A percentile compares a stretch with the other conserved stretches of the same genome.
These are phyloP conservation scores for Phytophthora tubulina DNA, from an alignment of 352 stramenopile genomes.

Conservation along the genomic window DNA sequence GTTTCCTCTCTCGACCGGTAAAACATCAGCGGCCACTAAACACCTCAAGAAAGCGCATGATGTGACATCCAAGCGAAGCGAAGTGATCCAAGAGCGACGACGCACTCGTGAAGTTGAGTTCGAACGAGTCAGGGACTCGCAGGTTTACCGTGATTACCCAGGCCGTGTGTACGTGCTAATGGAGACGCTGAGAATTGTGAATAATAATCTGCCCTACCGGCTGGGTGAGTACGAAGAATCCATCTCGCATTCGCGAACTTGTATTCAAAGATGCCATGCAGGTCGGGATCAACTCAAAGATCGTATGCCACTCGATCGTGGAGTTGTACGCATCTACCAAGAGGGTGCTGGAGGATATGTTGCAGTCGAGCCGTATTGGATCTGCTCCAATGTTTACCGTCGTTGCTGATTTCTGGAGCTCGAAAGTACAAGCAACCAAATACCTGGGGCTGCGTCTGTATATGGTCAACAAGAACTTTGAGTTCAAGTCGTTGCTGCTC, in stretches of 20 bases:
- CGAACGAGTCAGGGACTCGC: conserved; percentile 9
- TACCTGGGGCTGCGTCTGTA: too few species aligned
- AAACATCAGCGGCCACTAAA: conserved; percentile 18
- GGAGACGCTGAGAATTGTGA: conserved; percentile 23
- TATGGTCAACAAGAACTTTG: too few species aligned
- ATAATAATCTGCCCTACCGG: conserved; percentile 16
- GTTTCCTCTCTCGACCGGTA: conserved; percentile 9
- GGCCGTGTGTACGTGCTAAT: conserved; percentile 1
- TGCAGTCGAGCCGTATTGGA: conserved; percentile 12
- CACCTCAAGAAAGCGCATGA: conserved; percentile 16
- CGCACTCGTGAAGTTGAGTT: too few species aligned
- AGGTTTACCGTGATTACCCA: conserved; percentile 12
- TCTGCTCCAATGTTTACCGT: conserved; percentile 2
- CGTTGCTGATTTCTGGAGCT: conserved; percentile 18
- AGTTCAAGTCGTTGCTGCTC: too few species aligned
- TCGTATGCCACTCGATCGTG: conserved; percentile 3
- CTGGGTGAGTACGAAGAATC: conserved; percentile 22
- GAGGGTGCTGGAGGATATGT: neutral
- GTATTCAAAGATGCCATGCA: conserved; percentile 21
- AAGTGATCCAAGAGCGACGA: too few species aligned
- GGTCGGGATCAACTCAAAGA: conserved; percentile 2
- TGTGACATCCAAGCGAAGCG: conserved; percentile 6
- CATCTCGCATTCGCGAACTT: conserved; percentile 13
- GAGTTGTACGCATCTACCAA: conserved; percentile 18
- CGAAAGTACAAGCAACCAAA: too few species aligned